A percentile compares a stretch with the other conserved stretches of the same genome.
Evolutionary conservation across 306 rosid genomes (phyloP).

Genomic region (Chamaecrista fasciculata): DNA sequence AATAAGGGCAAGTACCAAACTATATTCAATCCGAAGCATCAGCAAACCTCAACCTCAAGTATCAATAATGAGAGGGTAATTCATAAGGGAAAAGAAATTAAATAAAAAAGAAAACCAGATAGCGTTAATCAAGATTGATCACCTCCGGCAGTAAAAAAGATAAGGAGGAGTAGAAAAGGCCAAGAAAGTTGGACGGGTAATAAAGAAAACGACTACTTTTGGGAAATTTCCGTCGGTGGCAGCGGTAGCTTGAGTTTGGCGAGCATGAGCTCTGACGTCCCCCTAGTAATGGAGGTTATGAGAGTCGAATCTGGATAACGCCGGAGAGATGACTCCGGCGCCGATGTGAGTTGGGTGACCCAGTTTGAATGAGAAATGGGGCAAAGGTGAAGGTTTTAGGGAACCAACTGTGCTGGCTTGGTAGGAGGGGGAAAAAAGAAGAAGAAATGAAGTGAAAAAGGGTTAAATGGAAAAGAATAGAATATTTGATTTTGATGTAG

Average conservation of each 20-base stretch:
- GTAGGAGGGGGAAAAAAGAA: neutral
- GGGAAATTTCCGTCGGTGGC: neutral
- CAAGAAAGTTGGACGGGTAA: neutral
- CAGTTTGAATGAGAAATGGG: constrained; percentile 41
- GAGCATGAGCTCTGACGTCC: neutral
- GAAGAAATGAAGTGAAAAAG: neutral
- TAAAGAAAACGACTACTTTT: neutral
- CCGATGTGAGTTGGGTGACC: constrained; percentile 1
- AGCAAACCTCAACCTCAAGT: neutral
- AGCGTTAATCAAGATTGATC: neutral
- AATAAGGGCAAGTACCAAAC: neutral
- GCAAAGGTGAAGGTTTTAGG: neutral
- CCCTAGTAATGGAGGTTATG: neutral
- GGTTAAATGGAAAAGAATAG: neutral
- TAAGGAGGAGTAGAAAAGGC: neutral
- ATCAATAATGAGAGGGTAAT: neutral
- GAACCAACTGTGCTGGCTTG: neutral
- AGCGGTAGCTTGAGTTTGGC: neutral
- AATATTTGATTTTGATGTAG: too few species aligned
- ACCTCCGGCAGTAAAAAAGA: constrained; percentile 20
- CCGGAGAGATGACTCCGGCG: neutral
- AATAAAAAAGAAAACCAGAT: neutral
- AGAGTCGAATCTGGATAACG: constrained; percentile 1
- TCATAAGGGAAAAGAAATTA: neutral
- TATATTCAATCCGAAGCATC: neutral